Base-by-base conservation (phyloP, 495 filamentous ascomycete genomes). In the Daldinia childiae region DNA sequence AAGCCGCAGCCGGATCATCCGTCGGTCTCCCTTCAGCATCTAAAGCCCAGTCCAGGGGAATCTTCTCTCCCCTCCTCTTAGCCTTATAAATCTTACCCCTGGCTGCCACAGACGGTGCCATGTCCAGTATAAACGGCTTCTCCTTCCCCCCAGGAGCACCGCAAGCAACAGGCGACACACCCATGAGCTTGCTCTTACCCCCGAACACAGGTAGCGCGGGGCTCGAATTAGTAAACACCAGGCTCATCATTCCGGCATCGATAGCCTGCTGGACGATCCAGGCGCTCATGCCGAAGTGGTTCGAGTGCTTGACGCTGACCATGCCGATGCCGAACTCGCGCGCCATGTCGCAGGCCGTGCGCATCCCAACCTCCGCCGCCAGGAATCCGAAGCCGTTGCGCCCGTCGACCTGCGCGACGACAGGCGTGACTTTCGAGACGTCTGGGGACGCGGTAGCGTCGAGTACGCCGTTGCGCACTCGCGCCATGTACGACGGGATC, bases 211-310 rank as follows among this genome's bases (percentile, higher is more conserved):
- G 91, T 54, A 94, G 78, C 30, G 91, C 92, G 0, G 91, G 90
- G 19, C 87, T 90, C 11, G 87, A 90, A 78, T 93, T 94, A 32
- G 92, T 94, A 69, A 94, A 94, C 4, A 93, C 91, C 0, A 94
- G 82, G 60, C 83, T 87, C 87, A 92, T 89, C 89, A 93, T 90
- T 14, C 84, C 87, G 5, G 85, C 87, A 55, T 92, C 88, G 50
- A 92, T 70, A 8, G 92, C 92, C 77, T 92, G 89, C 77, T 90
- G 87, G 38, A 92, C 91, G 7, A 93, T 63, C 90, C 91, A 93
- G 0, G 91, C 91, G 0, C 85, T 86, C 91, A 93, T 93, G 61
- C 92, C 92, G 71, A 92, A 93, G 77, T 94, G 92, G 76, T 94
- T 94, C 63, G 86, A 89, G 78, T 89, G 89, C 77, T 89, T 91